Evolutionary conservation across 2,329 filamentous ascomycete species (phyloP).

Genomic region (Davidsoniella neocaledoniae): DNA sequence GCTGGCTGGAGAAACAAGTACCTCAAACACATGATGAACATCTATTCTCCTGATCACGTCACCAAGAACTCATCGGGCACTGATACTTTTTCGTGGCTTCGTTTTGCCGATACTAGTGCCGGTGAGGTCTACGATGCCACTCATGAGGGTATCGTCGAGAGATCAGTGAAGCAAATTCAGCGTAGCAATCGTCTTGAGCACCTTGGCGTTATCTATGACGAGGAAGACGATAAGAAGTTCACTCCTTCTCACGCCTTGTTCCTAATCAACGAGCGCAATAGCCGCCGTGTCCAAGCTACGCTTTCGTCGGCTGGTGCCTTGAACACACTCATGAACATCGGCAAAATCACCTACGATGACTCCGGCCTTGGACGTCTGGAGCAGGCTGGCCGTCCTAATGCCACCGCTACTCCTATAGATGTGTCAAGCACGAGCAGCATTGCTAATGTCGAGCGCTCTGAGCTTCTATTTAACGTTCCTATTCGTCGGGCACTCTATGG

Average conservation of each 20-base stretch:
- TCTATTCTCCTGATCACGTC: constrained; percentile 73
- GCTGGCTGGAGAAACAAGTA: constrained; percentile 71
- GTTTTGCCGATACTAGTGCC: constrained; percentile 64
- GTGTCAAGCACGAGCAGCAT: constrained; percentile 57
- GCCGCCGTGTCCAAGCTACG: constrained; percentile 49
- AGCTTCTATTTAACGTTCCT: constrained; percentile 51
- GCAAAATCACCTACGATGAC: constrained; percentile 44
- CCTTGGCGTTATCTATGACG: constrained; percentile 55
- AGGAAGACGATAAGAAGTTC: constrained; percentile 45
- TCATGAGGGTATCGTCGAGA: constrained; percentile 54
- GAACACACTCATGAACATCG: constrained; percentile 62
- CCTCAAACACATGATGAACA: constrained; percentile 68
- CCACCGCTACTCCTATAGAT: constrained; percentile 72
- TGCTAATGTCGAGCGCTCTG: constrained; percentile 36
- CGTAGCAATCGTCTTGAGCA: constrained; percentile 44
- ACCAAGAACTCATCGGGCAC: constrained; percentile 41
- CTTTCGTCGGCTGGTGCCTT: constrained; percentile 58
- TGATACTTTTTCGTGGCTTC: constrained; percentile 72
- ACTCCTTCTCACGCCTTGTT: constrained; percentile 64
- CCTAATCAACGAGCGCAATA: constrained; percentile 56
- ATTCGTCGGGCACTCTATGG: constrained; percentile 65
- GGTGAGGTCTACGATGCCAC: constrained; percentile 55
- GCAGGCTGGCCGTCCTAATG: constrained; percentile 60
- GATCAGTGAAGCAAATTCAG: constrained; percentile 44
- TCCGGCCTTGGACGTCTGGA: constrained; percentile 66